Base-by-base conservation (phyloP, 2,329 filamentous ascomycete species). In the Pseudomassariella vexata region DNA sequence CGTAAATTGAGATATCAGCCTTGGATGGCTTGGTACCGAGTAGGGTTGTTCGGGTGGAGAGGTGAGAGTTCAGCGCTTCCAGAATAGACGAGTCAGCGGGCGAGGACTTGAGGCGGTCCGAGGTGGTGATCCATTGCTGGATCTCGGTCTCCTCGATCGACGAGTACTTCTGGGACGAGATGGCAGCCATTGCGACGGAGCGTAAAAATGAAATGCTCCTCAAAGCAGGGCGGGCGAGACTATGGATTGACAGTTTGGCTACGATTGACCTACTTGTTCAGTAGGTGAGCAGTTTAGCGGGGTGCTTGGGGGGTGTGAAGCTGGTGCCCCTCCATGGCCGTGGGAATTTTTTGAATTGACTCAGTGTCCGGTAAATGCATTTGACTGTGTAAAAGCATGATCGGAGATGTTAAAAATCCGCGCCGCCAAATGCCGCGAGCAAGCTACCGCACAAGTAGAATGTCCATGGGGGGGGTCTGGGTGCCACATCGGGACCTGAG, bases 11-110 rank as follows among this genome's bases (percentile, higher is more conserved):
- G 38, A 94, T 70, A 52, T 95, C 89, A 41, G 87, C 89, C 55
- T 84, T 76, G 47, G 85, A 94, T 32, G 89, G 87, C 69, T 95
- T 95, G 57, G 74, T 74, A 49, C 90, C 90, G 40, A 96, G 79
- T 23, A 95, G 68, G 24, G 89, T 95, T 38, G 89, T 94, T 47
- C 87, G 86, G 45, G 82, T 85, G 36, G 86, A 82, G 40, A 96
- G 80, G 65, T 95, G 87, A 36, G 76, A 72, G 70, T 96, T 95
- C 49, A 96, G 76, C 34, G 80, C 76, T 37, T 81, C 76, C 42
- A 95, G 75, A 39, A 88, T 81, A 42, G 78, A 71, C 19, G 75
- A 68, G 41, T 83, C 75, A 49, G 79, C 70, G 37, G 74, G 66
- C 19, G 71, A 55, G 20, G 67, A 61, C 52, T 76, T 75, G 53